Evolutionary conservation across 2,329 filamentous ascomycete species (phyloP).

Genomic region (Ophiobolus disseminans): DNA sequence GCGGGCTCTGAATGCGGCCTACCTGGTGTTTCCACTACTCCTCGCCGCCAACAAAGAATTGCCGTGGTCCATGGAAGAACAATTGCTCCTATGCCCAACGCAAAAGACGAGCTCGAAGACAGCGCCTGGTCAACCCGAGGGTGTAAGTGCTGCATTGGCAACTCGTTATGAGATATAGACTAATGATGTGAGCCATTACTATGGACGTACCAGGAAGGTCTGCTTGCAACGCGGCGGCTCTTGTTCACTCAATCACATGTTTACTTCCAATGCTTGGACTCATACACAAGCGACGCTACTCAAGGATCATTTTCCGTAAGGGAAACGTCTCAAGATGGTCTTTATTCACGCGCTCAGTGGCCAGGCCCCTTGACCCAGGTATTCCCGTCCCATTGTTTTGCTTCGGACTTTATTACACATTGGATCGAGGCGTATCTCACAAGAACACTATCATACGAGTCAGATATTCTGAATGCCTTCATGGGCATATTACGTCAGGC

Average conservation of each 20-base stretch:
- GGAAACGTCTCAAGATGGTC: too few species aligned
- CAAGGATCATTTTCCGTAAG: not conserved
- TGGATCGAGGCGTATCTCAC: not conserved
- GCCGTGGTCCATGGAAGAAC: not conserved
- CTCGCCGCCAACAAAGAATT: not conserved
- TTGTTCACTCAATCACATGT: not conserved
- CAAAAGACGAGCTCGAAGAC: not conserved
- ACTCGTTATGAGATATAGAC: not conserved
- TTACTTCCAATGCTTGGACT: not conserved
- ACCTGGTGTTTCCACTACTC: not conserved
- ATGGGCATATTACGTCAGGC: not conserved
- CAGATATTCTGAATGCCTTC: not conserved
- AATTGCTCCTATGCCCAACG: not conserved
- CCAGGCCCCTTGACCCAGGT: too few species aligned
- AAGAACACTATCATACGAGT: not conserved
- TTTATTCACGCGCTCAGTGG: too few species aligned
- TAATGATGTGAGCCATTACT: not conserved
- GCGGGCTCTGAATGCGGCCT: not conserved
- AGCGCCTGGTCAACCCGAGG: not conserved
- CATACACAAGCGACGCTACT: not conserved
- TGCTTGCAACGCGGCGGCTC: not conserved
- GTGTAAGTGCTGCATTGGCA: not conserved
- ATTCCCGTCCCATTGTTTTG: not conserved
- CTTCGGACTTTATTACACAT: not conserved
- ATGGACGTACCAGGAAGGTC: slow-evolving; percentile 5